Evolutionary conservation across 108 stramenopile species (phyloP), one percentile per base, ranked within the genome.

Genomic region (Cylindrotheca closterium): DNA sequence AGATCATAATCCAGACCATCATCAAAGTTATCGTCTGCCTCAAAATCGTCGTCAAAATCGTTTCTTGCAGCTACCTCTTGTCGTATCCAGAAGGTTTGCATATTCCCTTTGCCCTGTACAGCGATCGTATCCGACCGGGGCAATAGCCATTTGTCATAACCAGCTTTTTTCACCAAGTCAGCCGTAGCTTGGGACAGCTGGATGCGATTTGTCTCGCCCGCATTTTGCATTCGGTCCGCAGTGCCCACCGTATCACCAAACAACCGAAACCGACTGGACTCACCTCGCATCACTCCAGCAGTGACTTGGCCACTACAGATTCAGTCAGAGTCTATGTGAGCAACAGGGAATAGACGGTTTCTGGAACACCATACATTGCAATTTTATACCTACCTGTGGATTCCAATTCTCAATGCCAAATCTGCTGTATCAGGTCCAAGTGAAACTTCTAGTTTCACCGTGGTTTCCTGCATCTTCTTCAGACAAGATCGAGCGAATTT

Each of bases 211-310:
- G 21, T 23, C 21, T 25, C 18, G 17, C 48, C 46, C n/a, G 28
- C 22, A 34, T n/a, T 31, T 42, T 67, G 55, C 55, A 67, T 58
- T 51, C 51, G n/a, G n/a, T 7, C 7, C 5, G 51, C 51, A 5
- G 51, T 51, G n/a, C n/a, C n/a, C 51, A 51, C n/a, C 17, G 82
- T 70, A 25, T 79, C 82, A 12, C 82, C 82, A 70, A 83, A 79
- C 18, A 83, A 29, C 32, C 67, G 59, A 47, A 70, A 81, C 1
- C 63, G 57, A 10, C 59, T 63, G 51, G 51, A 69, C 2, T 63
- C 58, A 12, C 60, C 48, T 0, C 81, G 74, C 0, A 82, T 66
- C 0, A 82, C 78, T 33, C 54, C 45, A 12, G 78, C 81, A 4
- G 78, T 70, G 29, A 67, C 49, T 21, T 77, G 74, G 18, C 81